These are phyloP conservation scores for Claviceps sp. DNA, from an alignment of 2,329 filamentous ascomycete species.

Conservation along the genomic window DNA sequence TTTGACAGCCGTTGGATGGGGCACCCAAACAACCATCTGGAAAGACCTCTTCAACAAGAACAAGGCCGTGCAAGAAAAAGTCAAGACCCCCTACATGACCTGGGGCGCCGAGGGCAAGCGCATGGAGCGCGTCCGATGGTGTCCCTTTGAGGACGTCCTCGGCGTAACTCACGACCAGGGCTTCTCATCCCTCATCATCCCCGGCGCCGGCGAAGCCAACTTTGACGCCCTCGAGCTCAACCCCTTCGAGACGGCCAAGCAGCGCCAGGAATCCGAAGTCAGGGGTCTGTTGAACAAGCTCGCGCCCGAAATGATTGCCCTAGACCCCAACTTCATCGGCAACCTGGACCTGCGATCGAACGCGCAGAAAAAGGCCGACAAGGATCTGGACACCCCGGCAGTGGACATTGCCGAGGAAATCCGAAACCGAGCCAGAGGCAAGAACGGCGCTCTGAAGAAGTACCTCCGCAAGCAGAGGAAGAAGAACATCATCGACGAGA, in stretches of 20 bases:
- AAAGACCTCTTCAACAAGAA: slow-evolving; percentile 74
- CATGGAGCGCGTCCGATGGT: slow-evolving; percentile 78
- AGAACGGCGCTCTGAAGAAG: slow-evolving; percentile 78
- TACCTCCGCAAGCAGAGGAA: slow-evolving; percentile 84
- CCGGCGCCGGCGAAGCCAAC: slow-evolving; percentile 93
- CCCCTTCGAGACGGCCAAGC: slow-evolving; percentile 86
- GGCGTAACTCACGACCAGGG: slow-evolving; percentile 74
- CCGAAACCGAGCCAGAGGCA: slow-evolving; percentile 69
- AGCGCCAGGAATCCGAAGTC: slow-evolving; percentile 87
- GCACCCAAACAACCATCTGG: slow-evolving; percentile 82
- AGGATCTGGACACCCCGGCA: slow-evolving; percentile 61
- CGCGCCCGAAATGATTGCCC: slow-evolving; percentile 89
- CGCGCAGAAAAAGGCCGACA: slow-evolving; percentile 62
- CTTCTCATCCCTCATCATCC: slow-evolving; percentile 81
- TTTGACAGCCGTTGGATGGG: slow-evolving; percentile 81
- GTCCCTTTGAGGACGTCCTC: slow-evolving; percentile 86
- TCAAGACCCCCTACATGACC: slow-evolving; percentile 79
- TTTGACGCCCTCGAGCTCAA: slow-evolving; percentile 89
- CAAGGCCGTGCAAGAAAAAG: slow-evolving; percentile 57
- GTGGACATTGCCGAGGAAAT: slow-evolving; percentile 46
- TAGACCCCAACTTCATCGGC: slow-evolving; percentile 86
- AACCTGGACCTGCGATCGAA: slow-evolving; percentile 72
- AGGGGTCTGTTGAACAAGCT: slow-evolving; percentile 85
- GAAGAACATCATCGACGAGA: slow-evolving; percentile 93
- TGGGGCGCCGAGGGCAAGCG: slow-evolving; percentile 79